Evolutionary conservation across 805 yeast species (phyloP).

Genomic region (Ogataea chonburiensis): DNA sequence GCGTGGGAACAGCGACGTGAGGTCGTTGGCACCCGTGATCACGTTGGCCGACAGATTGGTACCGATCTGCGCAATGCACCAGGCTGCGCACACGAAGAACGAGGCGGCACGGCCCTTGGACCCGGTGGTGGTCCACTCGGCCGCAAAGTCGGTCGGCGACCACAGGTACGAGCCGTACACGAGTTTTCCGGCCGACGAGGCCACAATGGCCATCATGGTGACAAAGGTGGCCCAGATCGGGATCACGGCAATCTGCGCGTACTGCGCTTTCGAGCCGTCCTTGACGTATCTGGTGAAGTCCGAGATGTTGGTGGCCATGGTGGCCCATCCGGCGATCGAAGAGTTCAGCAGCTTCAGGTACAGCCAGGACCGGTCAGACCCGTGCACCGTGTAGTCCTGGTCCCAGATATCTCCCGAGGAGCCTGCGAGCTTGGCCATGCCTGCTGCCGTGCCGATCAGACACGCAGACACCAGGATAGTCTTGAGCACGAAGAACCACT

Average conservation of each 20-base stretch:
- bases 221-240: constrained; percentile 29
- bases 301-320: constrained; percentile 38
- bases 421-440: constrained; percentile 34
- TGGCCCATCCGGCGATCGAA: constrained; percentile 37
- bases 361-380: constrained; percentile 29
- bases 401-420: constrained; percentile 28
- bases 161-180: constrained; percentile 43
- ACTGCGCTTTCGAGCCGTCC: constrained; percentile 32
- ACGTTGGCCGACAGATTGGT: constrained; percentile 55
- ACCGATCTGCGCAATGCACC: constrained; percentile 36
- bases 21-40: constrained; percentile 57
- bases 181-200: constrained; percentile 37
- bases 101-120: constrained; percentile 22
- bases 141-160: constrained; percentile 43
- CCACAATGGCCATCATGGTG: constrained; percentile 35
- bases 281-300: constrained; percentile 41
- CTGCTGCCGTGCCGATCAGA: constrained; percentile 31
- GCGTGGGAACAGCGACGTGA: constrained; percentile 55
- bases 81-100: constrained; percentile 22
- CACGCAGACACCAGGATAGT: constrained; percentile 29
- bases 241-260: constrained; percentile 31
- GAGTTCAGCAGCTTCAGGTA: constrained; percentile 29
- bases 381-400: constrained; percentile 21
- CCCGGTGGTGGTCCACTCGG: constrained; percentile 32
- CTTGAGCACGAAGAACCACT: constrained; percentile 36